These are phyloP conservation scores for Fusarium citri DNA, from an alignment of 2,329 filamentous ascomycete genomes.

Conservation along the genomic window DNA sequence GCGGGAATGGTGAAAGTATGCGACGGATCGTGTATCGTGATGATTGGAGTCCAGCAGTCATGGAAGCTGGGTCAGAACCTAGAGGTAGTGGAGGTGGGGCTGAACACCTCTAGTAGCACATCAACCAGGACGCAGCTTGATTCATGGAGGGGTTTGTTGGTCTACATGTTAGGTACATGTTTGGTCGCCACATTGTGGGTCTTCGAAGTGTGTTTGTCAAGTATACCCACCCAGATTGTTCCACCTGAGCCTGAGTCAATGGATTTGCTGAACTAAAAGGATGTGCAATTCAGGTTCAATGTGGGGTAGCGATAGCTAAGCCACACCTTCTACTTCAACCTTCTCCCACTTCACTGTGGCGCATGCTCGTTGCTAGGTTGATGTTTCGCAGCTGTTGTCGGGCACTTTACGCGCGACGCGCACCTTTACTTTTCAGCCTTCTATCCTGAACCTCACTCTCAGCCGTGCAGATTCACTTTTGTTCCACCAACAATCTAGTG, in stretches of 20 bases:
- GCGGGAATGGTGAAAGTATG: slow-evolving; percentile 22
- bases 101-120: slow-evolving; percentile 1
- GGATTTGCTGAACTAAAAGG: slow-evolving; percentile 5
- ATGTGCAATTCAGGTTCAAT: slow-evolving; percentile 12
- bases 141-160: slow-evolving; percentile 35
- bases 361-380: slow-evolving; percentile 3
- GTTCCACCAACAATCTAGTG: slow-evolving; percentile 18
- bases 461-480: slow-evolving; percentile 37
- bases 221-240: not conserved
- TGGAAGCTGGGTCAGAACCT: slow-evolving; percentile 25
- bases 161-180: not conserved
- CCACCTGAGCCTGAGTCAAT: slow-evolving; percentile 34
- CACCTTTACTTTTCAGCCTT: slow-evolving; percentile 48
- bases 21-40: slow-evolving; percentile 40
- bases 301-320: slow-evolving; percentile 2
- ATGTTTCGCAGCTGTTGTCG: slow-evolving; percentile 8
- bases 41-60: slow-evolving; percentile 38
- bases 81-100: slow-evolving; percentile 27
- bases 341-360: slow-evolving; percentile 31
- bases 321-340: slow-evolving; percentile 20
- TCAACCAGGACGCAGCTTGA: not conserved
- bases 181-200: too few species aligned
- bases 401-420: slow-evolving; percentile 56
- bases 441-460: slow-evolving; percentile 30
- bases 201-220: not conserved